Evolutionary conservation across 768 basidiomycete genomes (phyloP), one percentile per base, ranked within the genome.

Genomic region (Symmetrospora coprosmae): DNA sequence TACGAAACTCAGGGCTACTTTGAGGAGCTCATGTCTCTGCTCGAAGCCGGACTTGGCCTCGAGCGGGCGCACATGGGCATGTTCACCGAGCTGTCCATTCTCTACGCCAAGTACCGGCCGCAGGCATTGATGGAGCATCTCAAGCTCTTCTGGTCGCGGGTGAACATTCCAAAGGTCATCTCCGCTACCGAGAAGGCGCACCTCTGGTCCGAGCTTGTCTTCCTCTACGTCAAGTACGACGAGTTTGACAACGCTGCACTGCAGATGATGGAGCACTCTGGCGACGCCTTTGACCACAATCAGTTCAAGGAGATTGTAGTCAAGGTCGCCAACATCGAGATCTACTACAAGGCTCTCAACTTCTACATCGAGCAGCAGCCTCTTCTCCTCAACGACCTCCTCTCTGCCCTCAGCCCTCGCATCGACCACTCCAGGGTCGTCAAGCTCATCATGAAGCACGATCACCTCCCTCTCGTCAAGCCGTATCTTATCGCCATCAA

Each of bases 261-360:
- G 66, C 88, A 90, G 3, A 99, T 97, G 91, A 96, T 97, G 72
- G 94, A 99, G 72, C 84, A 91, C 19, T 87, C 94, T 1, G 81
- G 87, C n/a, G 89, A 94, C 73, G 89, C 90, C 48, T 99, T 91
- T 91, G 94, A 99, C 60, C 94, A 99, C 76, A 91, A 88, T 69
- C 92, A 96, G 73, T 99, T 99, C 83, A 97, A 97, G 79, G 94
- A 97, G 67, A 84, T 94, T 60, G 80, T 94, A 56, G 87, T 96
- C 70, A 86, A 91, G 62, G 91, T 86, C 21, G 92, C 94, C 47
- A 99, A 99, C 69, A 81, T 97, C 64, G 94, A 99, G 75, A 96
- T 99, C 65, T 96, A 94, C 75, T 96, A 97, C 79, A 90, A 90
- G 73, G 82, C 87, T 19, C 77, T 96, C 66, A 84, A 84, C 3